phyloP scores from a whole-genome alignment of 2,329 filamentous ascomycete species.

The Penicillium sp. region DNA sequence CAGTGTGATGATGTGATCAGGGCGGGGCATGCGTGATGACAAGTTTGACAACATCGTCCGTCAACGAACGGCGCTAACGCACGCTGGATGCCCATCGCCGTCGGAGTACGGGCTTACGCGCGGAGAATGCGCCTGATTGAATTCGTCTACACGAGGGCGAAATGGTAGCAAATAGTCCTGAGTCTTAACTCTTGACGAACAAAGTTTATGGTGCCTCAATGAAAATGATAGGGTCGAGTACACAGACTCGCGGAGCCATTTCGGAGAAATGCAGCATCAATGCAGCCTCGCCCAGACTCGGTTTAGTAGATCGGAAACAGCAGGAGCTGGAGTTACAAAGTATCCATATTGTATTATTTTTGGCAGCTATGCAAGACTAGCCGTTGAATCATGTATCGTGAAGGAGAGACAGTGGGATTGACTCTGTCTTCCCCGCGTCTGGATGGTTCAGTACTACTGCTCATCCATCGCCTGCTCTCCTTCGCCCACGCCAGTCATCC shows the following conservation, averaged over 20 bases:
- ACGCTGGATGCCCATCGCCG: not conserved
- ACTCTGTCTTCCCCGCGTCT: not conserved
- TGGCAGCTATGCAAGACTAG: not conserved
- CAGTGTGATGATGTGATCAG: not conserved
- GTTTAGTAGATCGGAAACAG: not conserved
- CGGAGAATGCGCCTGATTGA: not conserved
- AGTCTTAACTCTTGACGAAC: not conserved
- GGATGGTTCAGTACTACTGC: constrained; percentile 15
- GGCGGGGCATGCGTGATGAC: not conserved
- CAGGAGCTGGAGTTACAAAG: not conserved
- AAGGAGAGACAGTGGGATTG: not conserved
- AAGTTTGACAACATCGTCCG: not conserved
- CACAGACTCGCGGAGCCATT: not conserved
- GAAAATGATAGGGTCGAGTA: not conserved
- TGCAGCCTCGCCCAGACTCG: not conserved
- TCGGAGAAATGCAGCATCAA: constrained; percentile 1
- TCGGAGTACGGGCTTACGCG: not conserved
- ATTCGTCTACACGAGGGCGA: not conserved
- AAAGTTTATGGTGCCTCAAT: not conserved
- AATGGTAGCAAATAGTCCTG: not conserved
- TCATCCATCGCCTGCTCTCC: constrained; percentile 28
- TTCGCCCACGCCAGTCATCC: constrained; percentile 37
- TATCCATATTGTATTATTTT: not conserved
- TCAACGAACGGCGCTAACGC: not conserved
- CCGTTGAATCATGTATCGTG: not conserved